Percentiles rank a stretch among this genome's conserved stretches.
These are phyloP conservation scores for Diplotaxis tenuifolia DNA, from an alignment of 345 rosid species.

Conservation along the genomic window DNA sequence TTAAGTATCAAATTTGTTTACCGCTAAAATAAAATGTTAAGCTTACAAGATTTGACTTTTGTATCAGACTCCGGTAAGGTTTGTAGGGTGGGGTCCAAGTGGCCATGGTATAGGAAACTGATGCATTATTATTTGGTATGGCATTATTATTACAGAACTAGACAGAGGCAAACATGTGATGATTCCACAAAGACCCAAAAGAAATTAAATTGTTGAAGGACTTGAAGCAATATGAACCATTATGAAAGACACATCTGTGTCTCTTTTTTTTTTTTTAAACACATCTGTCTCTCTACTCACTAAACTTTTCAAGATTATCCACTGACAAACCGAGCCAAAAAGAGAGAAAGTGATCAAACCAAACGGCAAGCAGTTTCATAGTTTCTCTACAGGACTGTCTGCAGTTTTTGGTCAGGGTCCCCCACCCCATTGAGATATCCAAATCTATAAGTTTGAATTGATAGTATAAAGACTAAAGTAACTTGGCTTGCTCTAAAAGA, in stretches of 20 bases:
- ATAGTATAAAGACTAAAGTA: conserved; percentile 16
- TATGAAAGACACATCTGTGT: conserved; percentile 18
- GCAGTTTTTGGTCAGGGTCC: conserved; percentile 27
- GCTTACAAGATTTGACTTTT: too few species aligned
- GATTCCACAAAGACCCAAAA: conserved; percentile 36
- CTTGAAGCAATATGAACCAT: conserved; percentile 25
- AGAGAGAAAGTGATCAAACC: neutral
- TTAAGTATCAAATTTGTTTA: too few species aligned
- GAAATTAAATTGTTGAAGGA: neutral
- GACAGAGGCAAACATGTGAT: conserved; percentile 41
- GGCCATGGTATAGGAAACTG: conserved; percentile 15
- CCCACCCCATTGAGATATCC: conserved; percentile 21
- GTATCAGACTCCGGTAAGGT: conserved; percentile 28
- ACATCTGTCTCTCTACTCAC: conserved; percentile 21
- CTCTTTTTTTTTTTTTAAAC: conserved; percentile 20
- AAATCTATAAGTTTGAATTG: conserved; percentile 26
- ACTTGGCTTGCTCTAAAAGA: conserved; percentile 32
- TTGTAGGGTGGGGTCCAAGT: conserved; percentile 17
- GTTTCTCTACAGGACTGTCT: conserved; percentile 1
- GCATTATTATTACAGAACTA: conserved; percentile 24
- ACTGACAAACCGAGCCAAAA: conserved; percentile 14
- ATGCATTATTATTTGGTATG: conserved; percentile 22
- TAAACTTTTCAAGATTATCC: conserved; percentile 28
- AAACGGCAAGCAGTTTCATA: conserved; percentile 26
- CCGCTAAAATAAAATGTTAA: too few species aligned